Evolutionary conservation across 2,329 filamentous ascomycete genomes (phyloP), one percentile per base, ranked within the genome.

Genomic region (Claviceps quebecensis): DNA sequence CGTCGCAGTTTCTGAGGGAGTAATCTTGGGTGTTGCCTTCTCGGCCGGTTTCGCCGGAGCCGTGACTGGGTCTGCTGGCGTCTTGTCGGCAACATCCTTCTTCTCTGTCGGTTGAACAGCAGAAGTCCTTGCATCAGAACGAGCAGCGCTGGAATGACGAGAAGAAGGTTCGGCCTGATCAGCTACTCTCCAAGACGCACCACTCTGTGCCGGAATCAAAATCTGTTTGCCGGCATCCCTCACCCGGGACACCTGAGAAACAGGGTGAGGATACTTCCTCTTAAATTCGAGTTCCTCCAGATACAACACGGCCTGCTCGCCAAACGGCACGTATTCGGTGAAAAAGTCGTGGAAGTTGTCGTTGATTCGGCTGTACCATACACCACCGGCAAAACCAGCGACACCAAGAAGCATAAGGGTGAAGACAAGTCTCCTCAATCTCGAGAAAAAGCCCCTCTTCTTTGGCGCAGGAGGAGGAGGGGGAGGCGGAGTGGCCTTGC

Each of bases 261-360:
- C 52, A 58, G 68, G 71, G 62, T 69, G 72, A 59, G 70, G 78
- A 72, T 95, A 96, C 53, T 87, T 83, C 69, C 85, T 89, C 65
- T 85, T 81, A 73, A 95, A 96, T 63, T 96, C 89, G 58, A 85
- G 80, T 71, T 98, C 93, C 70, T 98, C 93, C 49, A 98, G 83
- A 71, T 95, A 97, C 26, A 95, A 80, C 45, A 98, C 91, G 17
- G 86, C 86, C 65, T 95, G 87, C 71, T 98, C 93, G 61, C 90
- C 93, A 59, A 86, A 95, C 22, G 93, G 93, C 17, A 98, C 72
- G 67, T 91, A 98, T 71, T 96, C 90, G 61, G 90, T 97, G 72
- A 98, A 98, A 74, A 96, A 93, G 69, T 98, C 93, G 71, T 98
- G 91, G 78, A 97, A 98, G 71, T 88, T 95, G 74, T 98, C 93